These are phyloP conservation scores for Thelephora ganbajun DNA, from an alignment of 768 basidiomycete genomes.

Conservation along the genomic window DNA sequence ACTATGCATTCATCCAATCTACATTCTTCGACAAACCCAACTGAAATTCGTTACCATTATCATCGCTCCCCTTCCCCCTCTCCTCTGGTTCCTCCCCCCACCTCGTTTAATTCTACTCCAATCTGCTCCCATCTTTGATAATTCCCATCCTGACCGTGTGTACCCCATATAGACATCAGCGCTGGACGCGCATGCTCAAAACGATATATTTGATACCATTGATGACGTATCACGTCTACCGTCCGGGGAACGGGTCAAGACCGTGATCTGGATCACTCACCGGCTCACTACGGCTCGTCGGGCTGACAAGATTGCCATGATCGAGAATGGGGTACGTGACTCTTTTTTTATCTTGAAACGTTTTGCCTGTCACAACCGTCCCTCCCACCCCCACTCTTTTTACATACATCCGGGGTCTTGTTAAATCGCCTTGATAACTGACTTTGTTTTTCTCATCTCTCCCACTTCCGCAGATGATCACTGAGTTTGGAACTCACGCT, in stretches of 20 bases:
- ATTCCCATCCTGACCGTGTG: neutral
- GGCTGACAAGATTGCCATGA: slow-evolving; percentile 80
- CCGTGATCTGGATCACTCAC: slow-evolving; percentile 76
- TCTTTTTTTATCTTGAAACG: neutral
- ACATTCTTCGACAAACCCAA: neutral
- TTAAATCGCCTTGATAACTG: neutral
- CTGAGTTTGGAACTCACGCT: slow-evolving; percentile 65
- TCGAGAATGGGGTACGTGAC: slow-evolving; percentile 54
- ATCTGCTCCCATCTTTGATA: neutral
- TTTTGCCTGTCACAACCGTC: neutral
- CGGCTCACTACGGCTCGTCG: slow-evolving; percentile 67
- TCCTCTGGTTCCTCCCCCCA: neutral
- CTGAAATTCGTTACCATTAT: neutral
- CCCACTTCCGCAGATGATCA: slow-evolving; percentile 40
- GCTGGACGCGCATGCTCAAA: slow-evolving; percentile 69
- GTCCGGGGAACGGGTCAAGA: slow-evolving; percentile 45
- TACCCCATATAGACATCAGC: slow-evolving; percentile 47
- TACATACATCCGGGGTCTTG: no score
- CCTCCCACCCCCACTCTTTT: neutral
- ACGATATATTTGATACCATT: slow-evolving; percentile 65
- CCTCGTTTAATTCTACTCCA: neutral
- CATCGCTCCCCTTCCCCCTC: neutral
- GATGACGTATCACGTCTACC: slow-evolving; percentile 46
- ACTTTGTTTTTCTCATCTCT: slow-evolving; percentile 1
- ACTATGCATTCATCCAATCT: slow-evolving; percentile 1